phyloP scores from a whole-genome alignment of 352 stramenopile species.

The Phytophthora pini region DNA sequence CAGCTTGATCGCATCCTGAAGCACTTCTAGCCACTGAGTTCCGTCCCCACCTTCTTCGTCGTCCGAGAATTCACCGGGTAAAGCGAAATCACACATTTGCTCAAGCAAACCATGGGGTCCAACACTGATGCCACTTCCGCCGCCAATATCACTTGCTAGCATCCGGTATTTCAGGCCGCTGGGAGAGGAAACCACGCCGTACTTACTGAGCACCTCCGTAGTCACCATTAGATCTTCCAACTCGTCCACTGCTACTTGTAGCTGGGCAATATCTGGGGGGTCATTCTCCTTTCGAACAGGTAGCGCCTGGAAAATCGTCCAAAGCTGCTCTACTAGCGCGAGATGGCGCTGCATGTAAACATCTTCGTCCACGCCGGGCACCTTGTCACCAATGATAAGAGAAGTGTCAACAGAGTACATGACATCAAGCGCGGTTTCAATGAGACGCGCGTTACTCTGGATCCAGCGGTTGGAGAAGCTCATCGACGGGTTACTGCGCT shows the following conservation, averaged over 20 bases:
- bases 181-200: conserved; percentile 36
- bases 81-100: conserved; percentile 56
- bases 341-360: conserved; percentile 31
- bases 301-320: conserved; percentile 77
- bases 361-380: conserved; percentile 16
- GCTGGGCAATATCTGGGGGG: conserved; percentile 50
- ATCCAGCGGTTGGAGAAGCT: conserved; percentile 55
- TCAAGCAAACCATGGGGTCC: conserved; percentile 47
- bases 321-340: conserved; percentile 64
- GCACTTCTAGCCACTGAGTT: conserved; percentile 59
- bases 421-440: conserved; percentile 68
- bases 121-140: conserved; percentile 5
- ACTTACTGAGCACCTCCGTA: conserved; percentile 74
- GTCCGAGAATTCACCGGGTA: conserved; percentile 24
- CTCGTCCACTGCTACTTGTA: conserved; percentile 77
- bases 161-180: conserved; percentile 53
- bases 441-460: conserved; percentile 55
- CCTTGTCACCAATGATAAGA: conserved; percentile 21
- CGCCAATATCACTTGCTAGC: conserved; percentile 28
- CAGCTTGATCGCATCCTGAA: conserved; percentile 68
- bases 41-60: conserved; percentile 17
- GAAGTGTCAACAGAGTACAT: conserved; percentile 43
- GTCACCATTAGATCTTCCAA: conserved; percentile 77
- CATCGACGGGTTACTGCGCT: conserved; percentile 70
- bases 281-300: conserved; percentile 72